Percentiles rank a stretch among this genome's conserved stretches.
Evolutionary conservation across 257 asterid species (phyloP).

Genomic region (Forsythia suspensa): DNA sequence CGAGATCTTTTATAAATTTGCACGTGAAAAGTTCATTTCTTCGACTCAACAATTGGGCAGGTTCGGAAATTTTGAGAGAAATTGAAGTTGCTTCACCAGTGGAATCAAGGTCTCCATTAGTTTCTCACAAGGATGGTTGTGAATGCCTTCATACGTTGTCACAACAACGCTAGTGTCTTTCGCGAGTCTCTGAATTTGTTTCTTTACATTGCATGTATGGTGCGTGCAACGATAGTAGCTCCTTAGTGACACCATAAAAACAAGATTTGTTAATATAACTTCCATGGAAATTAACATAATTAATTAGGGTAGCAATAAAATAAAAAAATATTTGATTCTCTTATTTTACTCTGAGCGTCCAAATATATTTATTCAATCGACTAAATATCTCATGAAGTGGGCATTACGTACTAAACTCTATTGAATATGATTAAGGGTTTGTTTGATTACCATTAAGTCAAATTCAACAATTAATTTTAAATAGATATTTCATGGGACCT

Average conservation of each 20-base stretch:
- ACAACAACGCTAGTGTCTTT: constrained; percentile 79
- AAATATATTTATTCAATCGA: too few relatives aligned
- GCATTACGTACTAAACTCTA: too few relatives aligned
- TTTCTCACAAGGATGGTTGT: constrained; percentile 91
- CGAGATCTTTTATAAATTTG: not conserved
- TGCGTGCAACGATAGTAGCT: constrained; percentile 97
- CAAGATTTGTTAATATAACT: not conserved
- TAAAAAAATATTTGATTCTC: not conserved
- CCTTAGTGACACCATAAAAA: constrained; percentile 43
- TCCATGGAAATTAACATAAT: too few relatives aligned
- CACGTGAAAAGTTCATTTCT: not conserved
- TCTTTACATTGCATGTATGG: constrained; percentile 96
- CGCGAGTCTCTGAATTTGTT: constrained; percentile 84
- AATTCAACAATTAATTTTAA: too few relatives aligned
- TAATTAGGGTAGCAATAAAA: too few relatives aligned
- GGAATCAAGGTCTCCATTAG: constrained; percentile 92
- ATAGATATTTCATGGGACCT: too few relatives aligned
- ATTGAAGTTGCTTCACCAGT: constrained; percentile 89
- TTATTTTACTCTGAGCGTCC: too few relatives aligned
- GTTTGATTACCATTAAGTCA: too few relatives aligned
- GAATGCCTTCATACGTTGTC: constrained; percentile 90
- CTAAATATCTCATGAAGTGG: too few relatives aligned
- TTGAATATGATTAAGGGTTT: too few relatives aligned
- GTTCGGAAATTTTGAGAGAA: constrained; percentile 60
- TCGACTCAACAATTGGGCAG: not conserved